Evolutionary conservation across 371 early-diverging fungal genomes (phyloP), one percentile per base, ranked within the genome.

Genomic region (Blakeslea trispora): DNA sequence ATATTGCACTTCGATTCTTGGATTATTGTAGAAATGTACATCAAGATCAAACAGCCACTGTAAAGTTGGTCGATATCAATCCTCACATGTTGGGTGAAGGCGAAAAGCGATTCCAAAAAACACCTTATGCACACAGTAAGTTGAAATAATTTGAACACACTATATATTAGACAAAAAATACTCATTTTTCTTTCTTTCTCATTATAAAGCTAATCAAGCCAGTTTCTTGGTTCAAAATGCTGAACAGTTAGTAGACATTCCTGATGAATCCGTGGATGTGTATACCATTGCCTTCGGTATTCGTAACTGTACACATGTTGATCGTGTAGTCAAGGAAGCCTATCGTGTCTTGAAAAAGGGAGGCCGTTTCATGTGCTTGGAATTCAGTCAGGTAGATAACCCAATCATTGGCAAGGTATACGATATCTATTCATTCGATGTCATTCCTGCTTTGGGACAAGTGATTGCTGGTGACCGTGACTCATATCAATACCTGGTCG

Each of bases 401-500:
- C 97, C 96, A 7, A 57, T 96, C 15, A 69, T 97, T 55, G 82
- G 84, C 35, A 81, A 82, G 83, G 41, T 91, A 2, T 98, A 98
- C 63, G 97, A 98, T 62, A 53, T 90, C 17, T 96, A 95, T 63
- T 95, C 96, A 9, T 97, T 97, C 68, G 82, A 97, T 51, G 85
- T 96, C 19, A 97, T 98, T 57, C 98, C 98, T 2, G 75, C 77
- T 8, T 69, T 98, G 45, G 98, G 98, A 23, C 87, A 90, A 63
- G 61, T 91, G 23, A 85, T 98, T 50, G 96, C 98, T 15, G 82
- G 87, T 42, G 98, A 98, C 69, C 87, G 91, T 22, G 89, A 87
- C 31, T 94, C 95, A 23, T 98, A 98, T 69, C 92, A 96, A 72
- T 98, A 98, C 66, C 82, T 98, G n/a, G 98, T 98, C n/a, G 98